Evolutionary conservation across 1,284 basidiomycete species (phyloP).

Genomic region (Garcileccinum viscosum): DNA sequence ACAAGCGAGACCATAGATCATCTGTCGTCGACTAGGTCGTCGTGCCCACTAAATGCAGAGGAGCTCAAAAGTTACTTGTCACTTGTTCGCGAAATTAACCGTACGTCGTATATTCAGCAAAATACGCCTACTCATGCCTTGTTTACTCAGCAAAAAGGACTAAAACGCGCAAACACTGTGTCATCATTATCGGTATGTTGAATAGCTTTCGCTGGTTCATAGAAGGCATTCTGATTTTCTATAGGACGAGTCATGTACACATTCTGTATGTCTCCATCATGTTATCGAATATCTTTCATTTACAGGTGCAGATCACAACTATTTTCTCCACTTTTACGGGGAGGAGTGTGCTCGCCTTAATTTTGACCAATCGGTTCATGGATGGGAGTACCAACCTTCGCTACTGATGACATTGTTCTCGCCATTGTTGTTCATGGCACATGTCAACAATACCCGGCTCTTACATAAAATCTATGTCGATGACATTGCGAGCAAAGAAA

Average conservation of each 20-base stretch:
- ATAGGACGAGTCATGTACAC: constrained; percentile 54
- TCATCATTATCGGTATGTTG: constrained; percentile 47
- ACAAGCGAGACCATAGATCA: constrained; percentile 26
- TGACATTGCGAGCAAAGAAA: background rate
- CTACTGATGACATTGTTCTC: constrained; percentile 40
- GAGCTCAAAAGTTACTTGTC: constrained; percentile 27
- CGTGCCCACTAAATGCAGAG: constrained; percentile 30
- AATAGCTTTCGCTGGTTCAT: background rate
- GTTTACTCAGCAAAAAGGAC: constrained; percentile 16
- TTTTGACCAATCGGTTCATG: constrained; percentile 49
- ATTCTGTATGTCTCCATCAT: constrained; percentile 44
- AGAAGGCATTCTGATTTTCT: background rate
- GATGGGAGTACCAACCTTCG: constrained; percentile 39
- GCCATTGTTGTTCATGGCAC: constrained; percentile 48
- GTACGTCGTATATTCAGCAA: constrained; percentile 14
- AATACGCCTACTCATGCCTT: background rate
- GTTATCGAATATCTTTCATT: background rate
- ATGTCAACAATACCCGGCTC: background rate
- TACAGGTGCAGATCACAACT: constrained; percentile 38
- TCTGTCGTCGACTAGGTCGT: constrained; percentile 35
- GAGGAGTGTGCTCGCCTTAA: constrained; percentile 56
- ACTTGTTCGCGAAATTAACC: constrained; percentile 21
- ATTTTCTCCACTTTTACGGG: constrained; percentile 59
- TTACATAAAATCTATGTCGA: background rate
- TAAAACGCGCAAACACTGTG: constrained; percentile 21